Evolutionary conservation across 2,329 filamentous ascomycete species (phyloP), one percentile per base, ranked within the genome.

Genomic region (Ophioceras dolichostomum): DNA sequence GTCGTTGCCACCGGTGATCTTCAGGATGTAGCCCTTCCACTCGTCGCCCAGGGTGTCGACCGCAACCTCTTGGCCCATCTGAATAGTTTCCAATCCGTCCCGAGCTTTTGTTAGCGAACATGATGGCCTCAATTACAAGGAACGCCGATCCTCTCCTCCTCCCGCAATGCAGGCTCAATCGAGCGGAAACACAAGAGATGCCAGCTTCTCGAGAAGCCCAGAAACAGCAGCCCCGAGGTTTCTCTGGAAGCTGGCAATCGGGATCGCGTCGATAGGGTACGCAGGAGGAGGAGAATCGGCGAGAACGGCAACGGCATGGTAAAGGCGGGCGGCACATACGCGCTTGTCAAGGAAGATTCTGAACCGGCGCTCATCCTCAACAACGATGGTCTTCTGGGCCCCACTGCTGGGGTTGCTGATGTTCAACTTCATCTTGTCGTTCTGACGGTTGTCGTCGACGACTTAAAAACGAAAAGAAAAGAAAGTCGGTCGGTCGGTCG

Each of bases 11-110:
- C 91, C 93, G 59, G 91, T 98, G 75, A 98, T 96, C 65, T 79
- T 83, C 82, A 98, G 87, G 74, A 98, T 81, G 77, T 98, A 98
- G 68, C 91, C 91, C 79, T 95, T 95, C 84, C 94, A 98, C 73
- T 98, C 91, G 63, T 96, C 88, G 61, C 91, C 91, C 60, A 98
- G 77, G 62, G 80, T 83, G 73, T 98, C 93, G 60, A 83, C 91
- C 56, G 83, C 70, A 56, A 98, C 84, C 73, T 95, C 85, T 59
- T 81, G 77, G 61, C 85, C 85, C 85, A 91, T 91, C 72, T 80
- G 59, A 17, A 17, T 32, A 22, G 3, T n/a, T n/a, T n/a, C n/a
- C n/a, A 17, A 17, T 18, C n/a, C 3, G 17, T 18, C 8, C 5
- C 29, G 16, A 31, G 29, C 16, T 18, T 14, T n/a, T n/a, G n/a